A percentile compares a stretch with the other conserved stretches of the same genome.
These are phyloP conservation scores for Letharia lupina DNA, from an alignment of 495 filamentous ascomycete species.

Conservation along the genomic window DNA sequence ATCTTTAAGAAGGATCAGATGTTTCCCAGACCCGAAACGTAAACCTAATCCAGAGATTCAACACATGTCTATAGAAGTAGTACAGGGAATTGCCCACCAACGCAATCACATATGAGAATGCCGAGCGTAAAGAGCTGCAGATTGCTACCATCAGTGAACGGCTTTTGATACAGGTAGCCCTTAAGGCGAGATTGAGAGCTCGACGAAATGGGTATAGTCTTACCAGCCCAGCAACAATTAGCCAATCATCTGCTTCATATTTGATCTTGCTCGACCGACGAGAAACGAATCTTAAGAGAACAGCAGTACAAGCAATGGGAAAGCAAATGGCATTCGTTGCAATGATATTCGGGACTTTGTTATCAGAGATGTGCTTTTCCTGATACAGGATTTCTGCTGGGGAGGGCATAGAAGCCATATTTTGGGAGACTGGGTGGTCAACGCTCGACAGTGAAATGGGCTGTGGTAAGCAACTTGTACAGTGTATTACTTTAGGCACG, in stretches of 20 bases:
- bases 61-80: no score
- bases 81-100: background rate
- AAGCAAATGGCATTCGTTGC: background rate
- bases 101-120: background rate
- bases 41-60: background rate
- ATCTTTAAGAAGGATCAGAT: conserved; percentile 1
- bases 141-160: background rate
- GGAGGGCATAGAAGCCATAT: background rate
- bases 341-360: background rate
- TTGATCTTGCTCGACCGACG: background rate
- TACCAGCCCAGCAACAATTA: conserved; percentile 7
- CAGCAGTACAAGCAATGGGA: background rate
- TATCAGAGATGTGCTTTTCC: background rate
- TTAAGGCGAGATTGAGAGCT: background rate
- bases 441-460: background rate
- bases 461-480: background rate
- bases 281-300: conserved; percentile 1
- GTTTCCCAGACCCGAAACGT: conserved; percentile 6
- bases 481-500: background rate
- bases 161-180: background rate
- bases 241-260: conserved; percentile 13
- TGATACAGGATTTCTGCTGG: background rate
- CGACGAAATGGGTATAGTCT: background rate
- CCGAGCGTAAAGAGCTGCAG: background rate
- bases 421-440: background rate